These are phyloP conservation scores for Rhizophora mangle DNA, from an alignment of 345 rosid genomes.

Conservation along the genomic window DNA sequence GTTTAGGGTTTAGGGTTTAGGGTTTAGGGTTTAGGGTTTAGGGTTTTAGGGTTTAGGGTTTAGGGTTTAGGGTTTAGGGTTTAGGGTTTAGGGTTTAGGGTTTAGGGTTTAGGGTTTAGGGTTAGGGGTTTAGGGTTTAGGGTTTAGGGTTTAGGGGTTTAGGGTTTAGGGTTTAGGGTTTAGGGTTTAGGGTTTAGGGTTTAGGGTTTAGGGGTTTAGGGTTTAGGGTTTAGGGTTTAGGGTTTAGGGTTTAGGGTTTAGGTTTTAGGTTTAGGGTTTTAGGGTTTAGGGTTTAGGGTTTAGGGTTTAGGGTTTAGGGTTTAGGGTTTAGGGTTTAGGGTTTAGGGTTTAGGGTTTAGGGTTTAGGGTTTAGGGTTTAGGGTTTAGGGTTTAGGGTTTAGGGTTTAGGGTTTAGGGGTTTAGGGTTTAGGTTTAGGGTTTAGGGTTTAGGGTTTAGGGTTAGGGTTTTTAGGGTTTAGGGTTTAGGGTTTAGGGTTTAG, in stretches of 20 bases:
- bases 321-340: conserved; percentile 16
- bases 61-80: conserved; percentile 6
- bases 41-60: conserved; percentile 2
- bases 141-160: conserved; percentile 17
- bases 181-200: conserved; percentile 31
- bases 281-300: conserved; percentile 24
- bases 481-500: too few relatives aligned
- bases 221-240: conserved; percentile 30
- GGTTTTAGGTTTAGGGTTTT: conserved; percentile 21
- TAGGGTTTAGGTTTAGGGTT: too few relatives aligned
- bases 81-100: conserved; percentile 13
- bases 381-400: too few relatives aligned
- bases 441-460: too few relatives aligned
- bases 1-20: conserved; percentile 14
- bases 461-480: too few relatives aligned
- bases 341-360: neutral
- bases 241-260: too few relatives aligned
- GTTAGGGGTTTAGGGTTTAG: neutral
- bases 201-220: conserved; percentile 26
- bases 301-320: conserved; percentile 15
- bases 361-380: too few relatives aligned
- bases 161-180: conserved; percentile 22
- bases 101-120: conserved; percentile 5
- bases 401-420: too few relatives aligned
- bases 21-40: conserved; percentile 16